These are phyloP conservation scores for Stromatinia cepivora DNA, from an alignment of 2,329 filamentous ascomycete genomes.

Conservation along the genomic window DNA sequence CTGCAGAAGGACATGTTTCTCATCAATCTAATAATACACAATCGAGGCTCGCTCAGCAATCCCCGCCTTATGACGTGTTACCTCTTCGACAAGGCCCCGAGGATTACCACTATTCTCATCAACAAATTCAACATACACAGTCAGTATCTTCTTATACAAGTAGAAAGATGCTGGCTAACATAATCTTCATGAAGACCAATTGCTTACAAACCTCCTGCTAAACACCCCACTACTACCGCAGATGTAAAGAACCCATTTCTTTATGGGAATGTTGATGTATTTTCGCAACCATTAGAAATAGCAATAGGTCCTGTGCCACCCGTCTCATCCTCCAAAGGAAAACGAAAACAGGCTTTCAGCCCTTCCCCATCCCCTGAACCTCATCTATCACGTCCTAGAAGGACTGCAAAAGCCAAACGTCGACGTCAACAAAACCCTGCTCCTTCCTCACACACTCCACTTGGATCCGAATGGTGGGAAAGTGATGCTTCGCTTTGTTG, in stretches of 20 bases:
- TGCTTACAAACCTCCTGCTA: not conserved
- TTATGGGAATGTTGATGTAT: conserved; percentile 8
- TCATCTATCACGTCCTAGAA: conserved; percentile 5
- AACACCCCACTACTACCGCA: not conserved
- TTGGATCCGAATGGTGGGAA: not conserved
- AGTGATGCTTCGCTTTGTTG: conserved; percentile 19
- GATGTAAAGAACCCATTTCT: conserved; percentile 10
- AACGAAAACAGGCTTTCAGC: conserved; percentile 19
- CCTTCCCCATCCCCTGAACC: conserved; percentile 9
- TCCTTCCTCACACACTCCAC: not conserved
- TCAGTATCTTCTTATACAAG: conserved; percentile 9
- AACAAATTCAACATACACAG: conserved; percentile 12
- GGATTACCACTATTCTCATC: not conserved
- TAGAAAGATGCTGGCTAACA: not conserved
- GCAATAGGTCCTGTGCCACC: not conserved
- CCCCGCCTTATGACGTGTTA: not conserved
- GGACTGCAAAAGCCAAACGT: conserved; percentile 16
- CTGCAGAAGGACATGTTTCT: not conserved
- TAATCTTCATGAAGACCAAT: not conserved
- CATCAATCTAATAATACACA: not conserved
- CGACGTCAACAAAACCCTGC: not conserved
- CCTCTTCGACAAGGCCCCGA: not conserved
- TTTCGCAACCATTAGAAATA: conserved; percentile 12
- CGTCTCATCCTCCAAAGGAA: not conserved
- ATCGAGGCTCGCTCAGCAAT: not conserved